Base-by-base conservation (phyloP, 805 yeast species). In the Kazachstania viticola region DNA sequence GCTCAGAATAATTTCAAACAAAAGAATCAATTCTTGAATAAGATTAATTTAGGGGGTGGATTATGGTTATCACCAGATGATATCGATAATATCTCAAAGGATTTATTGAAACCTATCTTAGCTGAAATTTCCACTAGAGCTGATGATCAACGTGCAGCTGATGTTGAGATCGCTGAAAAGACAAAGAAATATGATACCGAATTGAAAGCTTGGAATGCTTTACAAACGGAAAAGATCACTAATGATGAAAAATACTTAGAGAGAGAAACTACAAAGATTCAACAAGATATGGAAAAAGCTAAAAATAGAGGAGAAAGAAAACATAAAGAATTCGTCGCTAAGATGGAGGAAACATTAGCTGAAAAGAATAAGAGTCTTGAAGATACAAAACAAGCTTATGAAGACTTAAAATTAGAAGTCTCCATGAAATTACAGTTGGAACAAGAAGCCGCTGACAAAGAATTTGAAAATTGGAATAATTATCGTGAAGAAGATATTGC, bases 1-100 rank as follows among this genome's bases (percentile, higher is more conserved):
- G 95, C 95, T 2, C 80, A 79, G 51, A 69, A 70, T 39, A 73
- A 74, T 46, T 63, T 69, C 29, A 69, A 88, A 47, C 49, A 68
- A 31, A 49, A 50, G 28, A 44, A 49, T 30, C 63, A 65, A 39
- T 51, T 61, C 39, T 51, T 45, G 31, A 73, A 75, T 41, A 71
- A 76, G 53, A 63, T 84, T 45, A 67, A 83, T 48, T 60, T 88
- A 40, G 98, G 98, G 38, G 95, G 94, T 42, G 97, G 97, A 3
- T 65, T 83, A 37, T 71, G 69, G 48, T 73, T 88, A 68, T 65
- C 81, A 25, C 79, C 71, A 37, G 70, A 65, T 14, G 96, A 87
- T 49, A 72, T 91, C 39, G 79, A 81, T 39, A 69, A 69, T 33
- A 73, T 91, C 62, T 97, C 98, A 14, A 60, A 73, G 37, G 69